A percentile compares a stretch with the other conserved stretches of the same genome.
phyloP scores from a whole-genome alignment of 139 green algal species.

The Micractinium sp. region DNA sequence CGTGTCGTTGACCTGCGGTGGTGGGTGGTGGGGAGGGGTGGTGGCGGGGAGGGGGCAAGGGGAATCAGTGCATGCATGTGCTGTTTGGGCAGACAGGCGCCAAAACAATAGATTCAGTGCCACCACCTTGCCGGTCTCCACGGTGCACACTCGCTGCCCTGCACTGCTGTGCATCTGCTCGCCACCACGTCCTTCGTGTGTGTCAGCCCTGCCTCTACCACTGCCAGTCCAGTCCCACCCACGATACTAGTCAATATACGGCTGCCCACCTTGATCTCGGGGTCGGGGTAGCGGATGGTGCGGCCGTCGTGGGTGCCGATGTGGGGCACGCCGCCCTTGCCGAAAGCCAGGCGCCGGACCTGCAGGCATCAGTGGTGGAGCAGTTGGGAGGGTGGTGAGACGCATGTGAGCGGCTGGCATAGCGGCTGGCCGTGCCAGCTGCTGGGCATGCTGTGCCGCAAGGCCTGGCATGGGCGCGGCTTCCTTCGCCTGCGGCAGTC shows the following conservation, averaged over 20 bases:
- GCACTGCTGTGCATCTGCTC: not conserved
- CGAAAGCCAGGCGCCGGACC: conserved; percentile 70
- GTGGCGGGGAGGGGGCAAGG: not conserved
- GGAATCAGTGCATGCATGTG: not conserved
- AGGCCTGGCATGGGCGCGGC: not conserved
- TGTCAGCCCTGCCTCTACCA: too few relatives aligned
- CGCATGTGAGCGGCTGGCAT: not conserved
- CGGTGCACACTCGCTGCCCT: not conserved
- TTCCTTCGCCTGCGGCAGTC: too few relatives aligned
- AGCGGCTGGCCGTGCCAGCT: not conserved
- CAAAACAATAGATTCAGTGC: too few relatives aligned
- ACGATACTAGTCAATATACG: not conserved
- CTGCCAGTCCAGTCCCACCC: too few relatives aligned
- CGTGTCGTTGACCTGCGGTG: conserved; percentile 90
- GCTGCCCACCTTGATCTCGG: conserved; percentile 82
- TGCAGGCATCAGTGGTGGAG: not conserved
- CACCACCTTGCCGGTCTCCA: too few relatives aligned
- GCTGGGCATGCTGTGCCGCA: not conserved
- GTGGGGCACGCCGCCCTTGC: conserved; percentile 95
- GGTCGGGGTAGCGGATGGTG: conserved; percentile 99
- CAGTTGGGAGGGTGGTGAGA: not conserved
- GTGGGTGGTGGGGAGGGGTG: not conserved
- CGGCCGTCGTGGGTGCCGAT: conserved; percentile 95
- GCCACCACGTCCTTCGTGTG: not conserved
- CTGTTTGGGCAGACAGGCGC: not conserved